Percentiles rank a stretch among this genome's conserved stretches.
phyloP scores from a whole-genome alignment of 495 filamentous ascomycete species.

The Choiromyces venosus region DNA sequence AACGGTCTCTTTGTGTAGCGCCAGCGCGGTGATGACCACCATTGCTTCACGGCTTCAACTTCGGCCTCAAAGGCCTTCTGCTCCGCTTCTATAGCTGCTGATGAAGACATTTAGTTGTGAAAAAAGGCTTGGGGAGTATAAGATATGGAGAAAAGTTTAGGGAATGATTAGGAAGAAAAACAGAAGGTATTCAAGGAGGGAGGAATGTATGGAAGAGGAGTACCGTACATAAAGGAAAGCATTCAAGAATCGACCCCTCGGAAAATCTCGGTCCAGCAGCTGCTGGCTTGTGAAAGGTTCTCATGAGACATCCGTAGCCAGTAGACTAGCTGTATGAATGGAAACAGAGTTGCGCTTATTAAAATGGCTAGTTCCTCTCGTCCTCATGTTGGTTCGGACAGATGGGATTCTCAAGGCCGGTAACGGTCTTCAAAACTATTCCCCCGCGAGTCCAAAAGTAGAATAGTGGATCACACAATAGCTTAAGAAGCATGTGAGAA shows the following conservation, averaged over 20 bases:
- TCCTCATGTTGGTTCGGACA: background rate
- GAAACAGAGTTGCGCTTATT: background rate
- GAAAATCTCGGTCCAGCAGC: slow-evolving; percentile 30
- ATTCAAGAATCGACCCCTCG: slow-evolving; percentile 38
- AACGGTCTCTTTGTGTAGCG: slow-evolving; percentile 85
- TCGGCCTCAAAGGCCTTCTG: slow-evolving; percentile 74
- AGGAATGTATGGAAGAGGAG: slow-evolving; percentile 18
- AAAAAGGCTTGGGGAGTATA: background rate
- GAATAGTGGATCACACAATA: background rate
- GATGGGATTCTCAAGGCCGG: background rate
- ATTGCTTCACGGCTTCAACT: slow-evolving; percentile 78
- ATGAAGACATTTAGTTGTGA: slow-evolving; percentile 19
- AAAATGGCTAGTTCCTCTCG: background rate
- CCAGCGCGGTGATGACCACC: slow-evolving; percentile 93
- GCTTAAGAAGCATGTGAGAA: background rate
- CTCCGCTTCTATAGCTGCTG: slow-evolving; percentile 60
- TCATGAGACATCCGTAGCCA: background rate
- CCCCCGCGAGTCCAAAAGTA: background rate
- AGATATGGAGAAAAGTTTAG: background rate
- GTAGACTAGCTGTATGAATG: background rate
- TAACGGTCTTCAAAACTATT: background rate
- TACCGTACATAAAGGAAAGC: slow-evolving; percentile 36
- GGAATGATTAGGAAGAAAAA: slow-evolving; percentile 10
- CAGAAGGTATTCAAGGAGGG: slow-evolving; percentile 13
- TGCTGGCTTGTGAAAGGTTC: slow-evolving; percentile 24